Evolutionary conservation across 202 grass and related monocot genomes (phyloP).

Genomic region (Carex arenaria): DNA sequence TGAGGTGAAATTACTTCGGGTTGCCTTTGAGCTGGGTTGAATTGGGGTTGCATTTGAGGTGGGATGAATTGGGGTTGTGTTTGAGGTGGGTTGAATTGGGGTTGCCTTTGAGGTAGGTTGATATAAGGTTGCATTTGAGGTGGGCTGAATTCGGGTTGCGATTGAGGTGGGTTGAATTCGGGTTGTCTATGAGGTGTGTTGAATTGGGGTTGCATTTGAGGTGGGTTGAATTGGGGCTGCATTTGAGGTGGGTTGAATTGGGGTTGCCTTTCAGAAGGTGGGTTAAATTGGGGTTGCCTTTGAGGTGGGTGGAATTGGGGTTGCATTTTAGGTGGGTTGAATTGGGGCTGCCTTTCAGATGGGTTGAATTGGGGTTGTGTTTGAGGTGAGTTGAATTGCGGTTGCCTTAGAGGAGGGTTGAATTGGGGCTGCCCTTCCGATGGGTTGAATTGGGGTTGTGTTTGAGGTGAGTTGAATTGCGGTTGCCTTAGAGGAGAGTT

Average conservation of each 20-base stretch:
- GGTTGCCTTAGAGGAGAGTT: neutral
- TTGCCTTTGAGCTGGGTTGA: neutral
- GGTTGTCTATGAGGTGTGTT: constrained; percentile 12
- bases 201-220: constrained; percentile 16
- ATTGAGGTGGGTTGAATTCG: neutral
- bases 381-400: constrained; percentile 10
- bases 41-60: neutral
- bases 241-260: neutral
- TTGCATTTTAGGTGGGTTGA: neutral
- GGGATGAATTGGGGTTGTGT: neutral
- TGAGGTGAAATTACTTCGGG: neutral
- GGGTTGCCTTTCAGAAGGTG: neutral
- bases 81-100: neutral
- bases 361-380: neutral
- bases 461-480: constrained; percentile 24
- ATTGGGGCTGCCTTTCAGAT: neutral
- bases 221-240: constrained; percentile 16
- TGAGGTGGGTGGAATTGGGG: neutral
- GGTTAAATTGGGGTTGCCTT: neutral
- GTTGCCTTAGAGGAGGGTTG: constrained; percentile 16
- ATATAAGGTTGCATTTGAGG: neutral
- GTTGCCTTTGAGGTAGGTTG: neutral
- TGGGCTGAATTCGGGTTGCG: neutral
- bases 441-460: constrained; percentile 8
- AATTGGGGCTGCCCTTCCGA: constrained; percentile 14